Conservation (phyloP, 805 yeast genomes). For the Yarrowia alimentaria region DNA sequence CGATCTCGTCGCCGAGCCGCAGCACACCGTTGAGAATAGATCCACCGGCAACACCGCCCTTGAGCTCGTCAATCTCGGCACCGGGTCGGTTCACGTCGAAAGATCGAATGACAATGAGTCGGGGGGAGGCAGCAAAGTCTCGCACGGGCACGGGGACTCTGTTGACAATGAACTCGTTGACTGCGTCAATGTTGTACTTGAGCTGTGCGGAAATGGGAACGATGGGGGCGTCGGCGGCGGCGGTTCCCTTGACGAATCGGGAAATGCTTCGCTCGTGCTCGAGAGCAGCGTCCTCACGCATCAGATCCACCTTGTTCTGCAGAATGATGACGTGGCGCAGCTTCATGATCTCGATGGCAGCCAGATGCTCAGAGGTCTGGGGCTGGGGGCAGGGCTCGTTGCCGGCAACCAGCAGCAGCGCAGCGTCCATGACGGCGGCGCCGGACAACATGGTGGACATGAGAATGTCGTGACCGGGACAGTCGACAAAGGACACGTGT, state of each 20-base stretch:
- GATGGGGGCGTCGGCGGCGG: constrained; percentile 98
- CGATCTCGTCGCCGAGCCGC: constrained; percentile 96
- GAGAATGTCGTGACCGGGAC: constrained; percentile 99
- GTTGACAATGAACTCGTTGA: constrained; percentile 92
- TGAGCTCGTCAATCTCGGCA: constrained; percentile 91
- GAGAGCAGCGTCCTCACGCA: constrained; percentile 94
- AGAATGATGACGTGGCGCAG: constrained; percentile 92
- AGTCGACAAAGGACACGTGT: constrained; percentile 98
- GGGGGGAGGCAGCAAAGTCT: constrained; percentile 91
- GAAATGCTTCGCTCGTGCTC: constrained; percentile 93
- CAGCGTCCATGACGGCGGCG: constrained; percentile 99
- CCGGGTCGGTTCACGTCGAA: constrained; percentile 99
- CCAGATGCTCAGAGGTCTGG: constrained; percentile 98
- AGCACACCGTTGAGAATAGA: constrained; percentile 96
- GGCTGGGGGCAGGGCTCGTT: constrained; percentile 99
- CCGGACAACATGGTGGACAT: constrained; percentile 99
- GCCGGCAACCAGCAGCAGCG: constrained; percentile 91
- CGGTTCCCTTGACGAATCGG: constrained; percentile 93
- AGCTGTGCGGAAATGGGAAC: constrained; percentile 98
- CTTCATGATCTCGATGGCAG: constrained; percentile 99
- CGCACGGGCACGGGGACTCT: constrained; percentile 94
- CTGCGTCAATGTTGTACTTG: constrained; percentile 98
- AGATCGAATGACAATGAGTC: constrained; percentile 94
- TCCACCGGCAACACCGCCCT: constrained; percentile 99
- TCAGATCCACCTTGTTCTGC: constrained; percentile 97